Conservation (phyloP, 1,284 basidiomycete genomes). For the Ganoderma leucocontextum region DNA sequence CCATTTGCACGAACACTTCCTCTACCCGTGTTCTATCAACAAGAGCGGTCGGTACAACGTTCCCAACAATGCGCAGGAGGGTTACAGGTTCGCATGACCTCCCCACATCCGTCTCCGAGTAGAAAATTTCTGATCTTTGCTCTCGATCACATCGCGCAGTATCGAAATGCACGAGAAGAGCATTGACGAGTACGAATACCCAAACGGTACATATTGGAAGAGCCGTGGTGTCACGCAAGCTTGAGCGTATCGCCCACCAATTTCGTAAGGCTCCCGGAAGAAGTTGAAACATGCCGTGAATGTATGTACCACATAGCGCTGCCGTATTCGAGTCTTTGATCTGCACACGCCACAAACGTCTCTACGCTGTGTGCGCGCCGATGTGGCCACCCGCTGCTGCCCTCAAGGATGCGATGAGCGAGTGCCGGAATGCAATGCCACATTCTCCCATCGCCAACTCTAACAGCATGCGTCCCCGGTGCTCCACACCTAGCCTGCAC, state of each 20-base stretch:
- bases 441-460: background rate
- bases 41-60: slow-evolving; percentile 86
- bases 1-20: slow-evolving; percentile 94
- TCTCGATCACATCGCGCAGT: slow-evolving; percentile 45
- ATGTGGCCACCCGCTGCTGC: background rate
- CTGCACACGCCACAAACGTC: background rate
- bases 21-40: slow-evolving; percentile 91
- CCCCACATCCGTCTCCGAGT: background rate
- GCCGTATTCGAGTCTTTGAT: background rate
- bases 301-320: slow-evolving; percentile 5
- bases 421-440: background rate
- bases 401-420: background rate
- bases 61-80: slow-evolving; percentile 69
- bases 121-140: background rate
- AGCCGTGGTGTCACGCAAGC: slow-evolving; percentile 26
- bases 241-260: slow-evolving; percentile 1
- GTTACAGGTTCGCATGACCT: slow-evolving; percentile 65
- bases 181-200: slow-evolving; percentile 80
- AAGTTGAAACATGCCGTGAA: slow-evolving; percentile 4
- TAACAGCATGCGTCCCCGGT: background rate
- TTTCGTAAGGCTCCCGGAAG: background rate
- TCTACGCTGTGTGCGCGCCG: background rate
- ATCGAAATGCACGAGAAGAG: slow-evolving; percentile 81
- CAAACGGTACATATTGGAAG: slow-evolving; percentile 76
- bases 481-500: background rate